Conservation (phyloP, 108 stramenopile genomes). For the Stephanodiscus triporus region DNA sequence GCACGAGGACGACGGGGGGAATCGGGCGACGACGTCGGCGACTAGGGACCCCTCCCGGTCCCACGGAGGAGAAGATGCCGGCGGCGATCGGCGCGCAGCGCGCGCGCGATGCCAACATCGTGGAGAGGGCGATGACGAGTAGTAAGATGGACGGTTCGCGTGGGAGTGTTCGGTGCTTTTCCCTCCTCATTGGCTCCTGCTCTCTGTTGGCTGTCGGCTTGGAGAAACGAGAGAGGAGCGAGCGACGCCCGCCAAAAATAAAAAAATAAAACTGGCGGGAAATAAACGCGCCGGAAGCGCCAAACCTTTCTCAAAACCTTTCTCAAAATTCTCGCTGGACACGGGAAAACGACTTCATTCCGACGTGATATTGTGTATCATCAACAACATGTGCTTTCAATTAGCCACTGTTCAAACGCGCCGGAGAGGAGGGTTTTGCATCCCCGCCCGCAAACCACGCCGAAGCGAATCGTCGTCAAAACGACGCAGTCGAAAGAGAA, state of each 20-base stretch:
- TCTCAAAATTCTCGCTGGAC: not conserved
- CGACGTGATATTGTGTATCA: not conserved
- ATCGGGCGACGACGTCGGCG: no score
- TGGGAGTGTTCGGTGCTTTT: not conserved
- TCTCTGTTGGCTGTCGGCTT: not conserved
- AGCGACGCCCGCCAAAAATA: no score
- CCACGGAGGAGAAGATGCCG: not conserved
- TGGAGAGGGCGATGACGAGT: not conserved
- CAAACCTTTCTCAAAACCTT: not conserved
- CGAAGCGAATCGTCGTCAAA: not conserved
- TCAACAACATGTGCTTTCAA: not conserved
- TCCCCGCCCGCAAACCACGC: not conserved
- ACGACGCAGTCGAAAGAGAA: not conserved
- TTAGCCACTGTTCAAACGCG: not conserved
- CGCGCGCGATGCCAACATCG: not conserved
- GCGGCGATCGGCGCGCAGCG: not conserved
- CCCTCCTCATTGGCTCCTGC: constrained; percentile 16
- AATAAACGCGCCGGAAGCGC: not conserved
- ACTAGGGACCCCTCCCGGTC: no score
- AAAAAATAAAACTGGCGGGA: constrained; percentile 1
- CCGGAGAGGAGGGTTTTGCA: not conserved
- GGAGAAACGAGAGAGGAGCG: no score
- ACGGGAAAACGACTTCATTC: not conserved
- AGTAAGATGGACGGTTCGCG: not conserved
- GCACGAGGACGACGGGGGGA: no score